These are phyloP conservation scores for Solanum lycopersicoides DNA, from an alignment of 257 asterid species.

Conservation along the genomic window DNA sequence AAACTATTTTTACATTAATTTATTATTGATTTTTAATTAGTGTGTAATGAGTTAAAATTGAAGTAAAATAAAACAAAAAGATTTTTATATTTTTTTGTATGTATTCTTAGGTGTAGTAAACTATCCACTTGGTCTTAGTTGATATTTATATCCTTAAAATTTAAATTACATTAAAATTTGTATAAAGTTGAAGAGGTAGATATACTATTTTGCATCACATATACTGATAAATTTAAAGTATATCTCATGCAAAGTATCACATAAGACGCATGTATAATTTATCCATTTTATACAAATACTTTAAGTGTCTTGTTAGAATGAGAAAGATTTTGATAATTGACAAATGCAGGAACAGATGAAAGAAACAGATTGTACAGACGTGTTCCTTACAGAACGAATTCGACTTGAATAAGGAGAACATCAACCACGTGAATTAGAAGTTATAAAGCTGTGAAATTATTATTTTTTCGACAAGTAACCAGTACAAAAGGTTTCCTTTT, in stretches of 20 bases:
- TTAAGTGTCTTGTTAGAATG: no score
- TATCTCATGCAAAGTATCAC: not conserved
- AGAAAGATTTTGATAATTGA: no score
- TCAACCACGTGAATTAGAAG: no score
- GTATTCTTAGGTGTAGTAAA: not conserved
- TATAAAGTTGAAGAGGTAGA: not conserved
- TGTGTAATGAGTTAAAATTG: not conserved
- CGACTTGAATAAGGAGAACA: no score
- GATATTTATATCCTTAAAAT: not conserved
- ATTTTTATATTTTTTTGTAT: no score
- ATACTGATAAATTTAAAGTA: not conserved
- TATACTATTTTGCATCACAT: not conserved
- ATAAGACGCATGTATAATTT: not conserved
- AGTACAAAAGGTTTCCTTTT: no score
- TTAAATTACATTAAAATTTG: not conserved
- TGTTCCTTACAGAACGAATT: no score
- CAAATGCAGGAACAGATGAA: no score
- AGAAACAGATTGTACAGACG: no score
- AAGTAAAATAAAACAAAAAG: not conserved
- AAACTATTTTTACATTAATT: not conserved
- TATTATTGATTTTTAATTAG: not conserved
- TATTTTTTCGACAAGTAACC: no score
- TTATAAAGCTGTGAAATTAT: no score
- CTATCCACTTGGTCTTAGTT: no score
- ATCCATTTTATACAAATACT: not conserved